These are phyloP conservation scores for Phytophthora syringae DNA, from an alignment of 352 stramenopile genomes.

Conservation along the genomic window DNA sequence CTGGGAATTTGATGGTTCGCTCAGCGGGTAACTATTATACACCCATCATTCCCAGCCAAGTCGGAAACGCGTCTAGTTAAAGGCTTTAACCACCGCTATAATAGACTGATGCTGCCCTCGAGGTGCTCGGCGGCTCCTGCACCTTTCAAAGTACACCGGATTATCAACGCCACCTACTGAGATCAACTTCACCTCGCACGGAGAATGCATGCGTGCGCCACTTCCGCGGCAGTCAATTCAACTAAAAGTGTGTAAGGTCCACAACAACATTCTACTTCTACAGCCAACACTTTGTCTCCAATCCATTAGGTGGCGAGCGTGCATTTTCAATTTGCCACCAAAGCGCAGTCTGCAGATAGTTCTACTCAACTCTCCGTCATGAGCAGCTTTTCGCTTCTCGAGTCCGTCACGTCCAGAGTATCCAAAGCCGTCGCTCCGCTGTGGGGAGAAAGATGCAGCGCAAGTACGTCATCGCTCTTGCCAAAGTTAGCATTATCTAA, in stretches of 20 bases:
- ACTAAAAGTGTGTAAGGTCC: neutral
- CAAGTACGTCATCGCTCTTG: slow-evolving; percentile 18
- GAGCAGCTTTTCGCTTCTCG: slow-evolving; percentile 12
- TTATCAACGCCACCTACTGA: too few relatives aligned
- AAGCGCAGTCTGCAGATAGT: neutral
- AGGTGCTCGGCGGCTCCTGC: too few relatives aligned
- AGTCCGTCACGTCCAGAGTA: slow-evolving; percentile 21
- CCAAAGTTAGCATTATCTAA: neutral
- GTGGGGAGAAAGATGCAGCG: slow-evolving; percentile 18
- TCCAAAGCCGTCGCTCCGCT: slow-evolving; percentile 12
- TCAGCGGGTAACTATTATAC: too few relatives aligned
- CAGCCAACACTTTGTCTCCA: neutral
- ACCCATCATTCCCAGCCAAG: too few relatives aligned
- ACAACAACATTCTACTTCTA: too few relatives aligned
- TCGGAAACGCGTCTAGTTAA: too few relatives aligned
- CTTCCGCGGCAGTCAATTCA: neutral
- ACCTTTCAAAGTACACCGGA: too few relatives aligned
- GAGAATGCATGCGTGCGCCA: neutral
- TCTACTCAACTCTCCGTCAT: slow-evolving; percentile 4
- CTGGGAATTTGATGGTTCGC: too few relatives aligned
- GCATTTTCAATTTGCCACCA: slow-evolving; percentile 1
- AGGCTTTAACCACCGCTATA: too few relatives aligned
- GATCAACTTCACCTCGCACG: neutral
- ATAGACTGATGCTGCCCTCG: too few relatives aligned
- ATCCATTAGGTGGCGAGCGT: neutral